phyloP scores from a whole-genome alignment of 1,284 basidiomycete species.

The Boletus semigastroideus region DNA sequence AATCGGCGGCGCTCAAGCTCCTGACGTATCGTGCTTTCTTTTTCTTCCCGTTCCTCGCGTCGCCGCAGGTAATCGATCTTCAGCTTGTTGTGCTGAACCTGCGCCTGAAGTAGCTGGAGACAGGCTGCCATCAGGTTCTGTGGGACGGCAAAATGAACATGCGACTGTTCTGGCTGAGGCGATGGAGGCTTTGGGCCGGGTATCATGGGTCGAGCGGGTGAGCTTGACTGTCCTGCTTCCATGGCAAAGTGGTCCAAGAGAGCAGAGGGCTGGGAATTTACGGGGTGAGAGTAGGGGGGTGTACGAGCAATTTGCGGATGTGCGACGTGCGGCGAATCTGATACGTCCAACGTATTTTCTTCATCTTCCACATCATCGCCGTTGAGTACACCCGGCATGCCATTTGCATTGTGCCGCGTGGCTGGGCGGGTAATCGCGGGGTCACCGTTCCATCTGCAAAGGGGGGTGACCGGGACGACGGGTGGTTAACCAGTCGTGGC shows the following conservation, averaged over 20 bases:
- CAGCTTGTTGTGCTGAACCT: slow-evolving; percentile 56
- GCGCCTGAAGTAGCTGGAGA: slow-evolving; percentile 55
- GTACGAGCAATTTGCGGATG: slow-evolving; percentile 29
- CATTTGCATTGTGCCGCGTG: slow-evolving; percentile 34
- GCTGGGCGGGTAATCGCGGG: slow-evolving; percentile 52
- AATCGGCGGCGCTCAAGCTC: slow-evolving; percentile 47
- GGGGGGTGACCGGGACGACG: background rate
- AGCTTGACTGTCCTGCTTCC: slow-evolving; percentile 23
- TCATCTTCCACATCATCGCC: slow-evolving; percentile 50
- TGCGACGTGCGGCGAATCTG: slow-evolving; percentile 28
- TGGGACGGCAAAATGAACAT: slow-evolving; percentile 52
- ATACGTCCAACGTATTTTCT: slow-evolving; percentile 46
- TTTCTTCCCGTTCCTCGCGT: slow-evolving; percentile 61
- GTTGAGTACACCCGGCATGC: slow-evolving; percentile 26
- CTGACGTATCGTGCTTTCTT: slow-evolving; percentile 47
- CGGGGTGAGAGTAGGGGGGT: slow-evolving; percentile 25
- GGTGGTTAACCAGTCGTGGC: slow-evolving; percentile 8
- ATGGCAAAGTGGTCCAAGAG: slow-evolving; percentile 16
- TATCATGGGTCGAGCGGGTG: slow-evolving; percentile 20
- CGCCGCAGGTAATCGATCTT: slow-evolving; percentile 64
- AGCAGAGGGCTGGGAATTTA: slow-evolving; percentile 12
- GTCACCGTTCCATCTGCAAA: slow-evolving; percentile 58
- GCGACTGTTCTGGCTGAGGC: slow-evolving; percentile 34
- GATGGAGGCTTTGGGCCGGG: slow-evolving; percentile 24
- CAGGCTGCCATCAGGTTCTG: slow-evolving; percentile 57